Evolutionary conservation across 176 grass and related monocot species (phyloP).

Genomic region (Rhynchospora pubera): DNA sequence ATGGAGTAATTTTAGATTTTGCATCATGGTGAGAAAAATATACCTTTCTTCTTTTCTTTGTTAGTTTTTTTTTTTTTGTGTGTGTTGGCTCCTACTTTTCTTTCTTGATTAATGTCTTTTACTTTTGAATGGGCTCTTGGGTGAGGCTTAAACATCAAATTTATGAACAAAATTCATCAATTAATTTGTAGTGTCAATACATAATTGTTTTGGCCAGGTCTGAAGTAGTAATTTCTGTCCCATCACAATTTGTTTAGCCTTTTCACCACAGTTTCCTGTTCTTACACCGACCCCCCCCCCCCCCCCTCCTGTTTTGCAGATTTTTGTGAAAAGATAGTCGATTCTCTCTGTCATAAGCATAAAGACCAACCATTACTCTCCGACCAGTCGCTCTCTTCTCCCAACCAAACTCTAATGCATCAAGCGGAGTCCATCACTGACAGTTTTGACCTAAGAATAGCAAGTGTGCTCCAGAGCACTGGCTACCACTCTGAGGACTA

Average conservation of each 20-base stretch:
- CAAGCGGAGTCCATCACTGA: constrained; percentile 40
- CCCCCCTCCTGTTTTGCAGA: constrained; percentile 42
- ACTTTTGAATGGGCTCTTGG: not conserved
- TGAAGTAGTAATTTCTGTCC: not conserved
- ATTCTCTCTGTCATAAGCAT: constrained; percentile 56
- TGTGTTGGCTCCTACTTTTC: not conserved
- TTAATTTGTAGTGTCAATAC: not conserved
- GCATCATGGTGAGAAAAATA: not conserved
- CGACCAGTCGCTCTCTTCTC: constrained; percentile 26
- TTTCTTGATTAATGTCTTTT: not conserved
- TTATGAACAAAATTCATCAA: not conserved
- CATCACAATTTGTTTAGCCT: not conserved
- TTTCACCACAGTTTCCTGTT: not conserved
- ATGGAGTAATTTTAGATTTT: not conserved
- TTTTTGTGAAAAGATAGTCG: constrained; percentile 59
- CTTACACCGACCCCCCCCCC: not conserved
- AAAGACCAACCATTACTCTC: constrained; percentile 34
- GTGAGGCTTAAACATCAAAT: not conserved
- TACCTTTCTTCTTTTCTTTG: not conserved
- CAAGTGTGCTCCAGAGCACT: constrained; percentile 78
- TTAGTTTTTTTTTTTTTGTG: not conserved
- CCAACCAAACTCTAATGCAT: constrained; percentile 33
- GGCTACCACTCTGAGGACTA: constrained; percentile 61
- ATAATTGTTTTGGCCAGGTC: not conserved
- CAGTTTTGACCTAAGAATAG: constrained; percentile 79